phyloP scores from a whole-genome alignment of 2,329 filamentous ascomycete genomes.

The Myriosclerotinia curreyana region DNA sequence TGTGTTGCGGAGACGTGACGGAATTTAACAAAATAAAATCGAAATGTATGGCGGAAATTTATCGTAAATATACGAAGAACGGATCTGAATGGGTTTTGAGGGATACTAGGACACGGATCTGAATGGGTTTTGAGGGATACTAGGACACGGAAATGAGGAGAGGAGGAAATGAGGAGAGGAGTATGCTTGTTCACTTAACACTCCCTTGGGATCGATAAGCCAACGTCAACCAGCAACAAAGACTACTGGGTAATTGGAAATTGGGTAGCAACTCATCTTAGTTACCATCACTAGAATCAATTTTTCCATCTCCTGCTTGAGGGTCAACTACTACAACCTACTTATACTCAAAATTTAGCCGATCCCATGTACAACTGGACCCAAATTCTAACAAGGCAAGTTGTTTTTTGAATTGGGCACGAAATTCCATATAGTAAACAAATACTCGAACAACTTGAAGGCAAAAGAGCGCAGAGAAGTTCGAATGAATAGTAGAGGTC shows the following conservation, averaged over 20 bases:
- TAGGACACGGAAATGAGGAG: neutral
- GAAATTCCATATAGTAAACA: neutral
- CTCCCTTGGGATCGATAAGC: too few species aligned
- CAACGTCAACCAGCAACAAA: neutral
- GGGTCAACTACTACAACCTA: neutral
- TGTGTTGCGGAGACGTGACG: neutral
- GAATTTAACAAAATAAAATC: neutral
- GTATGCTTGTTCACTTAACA: too few species aligned
- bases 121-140: neutral
- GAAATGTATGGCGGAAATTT: constrained; percentile 4
- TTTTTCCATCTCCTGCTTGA: neutral
- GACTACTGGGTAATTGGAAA: constrained; percentile 7
- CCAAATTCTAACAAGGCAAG: neutral
- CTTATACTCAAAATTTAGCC: neutral
- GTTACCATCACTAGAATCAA: neutral
- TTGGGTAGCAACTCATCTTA: constrained; percentile 11
- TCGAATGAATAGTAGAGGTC: neutral
- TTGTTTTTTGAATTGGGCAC: neutral
- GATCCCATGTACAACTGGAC: neutral
- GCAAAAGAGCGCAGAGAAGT: neutral
- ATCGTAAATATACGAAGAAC: neutral
- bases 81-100: neutral
- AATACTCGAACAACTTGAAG: neutral
- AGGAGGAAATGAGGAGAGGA: neutral
- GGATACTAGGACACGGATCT: constrained; percentile 1